Evolutionary conservation across 768 basidiomycete species (phyloP).

Genomic region (Suillus clintonianus): DNA sequence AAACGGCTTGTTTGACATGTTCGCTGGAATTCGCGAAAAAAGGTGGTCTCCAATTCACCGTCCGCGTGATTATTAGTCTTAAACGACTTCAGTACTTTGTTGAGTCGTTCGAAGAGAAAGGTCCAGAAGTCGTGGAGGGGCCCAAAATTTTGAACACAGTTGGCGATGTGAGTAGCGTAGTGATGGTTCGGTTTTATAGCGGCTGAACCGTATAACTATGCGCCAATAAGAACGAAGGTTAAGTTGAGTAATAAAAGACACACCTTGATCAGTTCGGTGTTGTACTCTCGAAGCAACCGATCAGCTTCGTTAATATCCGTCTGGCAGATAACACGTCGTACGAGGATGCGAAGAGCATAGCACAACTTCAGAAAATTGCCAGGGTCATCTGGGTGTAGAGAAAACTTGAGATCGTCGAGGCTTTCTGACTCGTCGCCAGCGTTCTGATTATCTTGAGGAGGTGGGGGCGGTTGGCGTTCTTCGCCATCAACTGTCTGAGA

Average conservation of each 20-base stretch:
- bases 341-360: conserved; percentile 14
- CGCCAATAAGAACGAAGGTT: background rate
- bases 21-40: conserved; percentile 28
- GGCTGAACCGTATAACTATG: conserved; percentile 32
- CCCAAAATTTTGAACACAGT: conserved; percentile 30
- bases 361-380: conserved; percentile 23
- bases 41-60: conserved; percentile 30
- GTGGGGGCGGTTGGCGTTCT: too few relatives aligned
- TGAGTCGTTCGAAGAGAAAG: conserved; percentile 37
- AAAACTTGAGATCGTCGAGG: background rate
- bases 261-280: conserved; percentile 20
- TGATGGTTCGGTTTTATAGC: conserved; percentile 40
- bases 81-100: conserved; percentile 38
- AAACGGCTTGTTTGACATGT: background rate
- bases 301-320: conserved; percentile 14
- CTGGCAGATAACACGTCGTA: conserved; percentile 5
- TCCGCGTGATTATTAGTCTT: conserved; percentile 34
- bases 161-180: conserved; percentile 32
- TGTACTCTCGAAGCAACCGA: conserved; percentile 22
- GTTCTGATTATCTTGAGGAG: too few relatives aligned
- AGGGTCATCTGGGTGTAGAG: conserved; percentile 17
- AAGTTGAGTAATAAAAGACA: conserved; percentile 9
- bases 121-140: conserved; percentile 41
- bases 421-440: too few relatives aligned
- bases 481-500: too few relatives aligned